These are phyloP conservation scores for Gnetum montanum DNA, from an alignment of 75 land plant genomes.

Conservation along the genomic window DNA sequence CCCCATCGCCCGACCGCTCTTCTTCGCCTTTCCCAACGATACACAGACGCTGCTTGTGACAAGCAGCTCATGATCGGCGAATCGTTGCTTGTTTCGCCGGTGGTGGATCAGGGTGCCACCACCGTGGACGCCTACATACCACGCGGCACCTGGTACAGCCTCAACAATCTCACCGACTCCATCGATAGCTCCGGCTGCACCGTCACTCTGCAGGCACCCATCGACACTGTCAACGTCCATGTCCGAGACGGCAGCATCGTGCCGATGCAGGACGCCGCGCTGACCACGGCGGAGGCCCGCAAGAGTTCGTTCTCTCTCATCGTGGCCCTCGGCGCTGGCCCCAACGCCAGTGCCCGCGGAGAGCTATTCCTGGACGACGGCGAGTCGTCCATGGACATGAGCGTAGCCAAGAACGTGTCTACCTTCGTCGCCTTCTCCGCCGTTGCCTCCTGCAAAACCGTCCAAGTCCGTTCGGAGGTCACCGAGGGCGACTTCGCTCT, in stretches of 20 bases:
- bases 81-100: conserved; percentile 74
- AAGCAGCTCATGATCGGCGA: conserved; percentile 66
- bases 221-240: conserved; percentile 72
- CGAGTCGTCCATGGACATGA: conserved; percentile 24
- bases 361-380: conserved; percentile 33
- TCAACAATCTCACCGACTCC: conserved; percentile 44
- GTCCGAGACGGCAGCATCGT: conserved; percentile 60
- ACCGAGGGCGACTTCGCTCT: conserved; percentile 45
- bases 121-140: conserved; percentile 76
- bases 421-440: conserved; percentile 46
- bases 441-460: conserved; percentile 4
- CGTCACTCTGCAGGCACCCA: conserved; percentile 47
- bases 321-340: conserved; percentile 22
- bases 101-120: conserved; percentile 24
- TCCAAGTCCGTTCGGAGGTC: conserved; percentile 38
- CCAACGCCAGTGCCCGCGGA: conserved; percentile 11
- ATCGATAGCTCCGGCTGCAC: conserved; percentile 16
- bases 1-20: conserved; percentile 82
- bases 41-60: conserved; percentile 34
- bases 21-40: conserved; percentile 74
- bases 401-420: conserved; percentile 25
- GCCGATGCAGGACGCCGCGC: conserved; percentile 61
- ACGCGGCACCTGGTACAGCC: conserved; percentile 72
- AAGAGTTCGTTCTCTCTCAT: conserved; percentile 63
- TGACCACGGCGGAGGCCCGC: conserved; percentile 48